phyloP scores from a whole-genome alignment of 2,329 filamentous ascomycete genomes.

The Talaromyces sp. region DNA sequence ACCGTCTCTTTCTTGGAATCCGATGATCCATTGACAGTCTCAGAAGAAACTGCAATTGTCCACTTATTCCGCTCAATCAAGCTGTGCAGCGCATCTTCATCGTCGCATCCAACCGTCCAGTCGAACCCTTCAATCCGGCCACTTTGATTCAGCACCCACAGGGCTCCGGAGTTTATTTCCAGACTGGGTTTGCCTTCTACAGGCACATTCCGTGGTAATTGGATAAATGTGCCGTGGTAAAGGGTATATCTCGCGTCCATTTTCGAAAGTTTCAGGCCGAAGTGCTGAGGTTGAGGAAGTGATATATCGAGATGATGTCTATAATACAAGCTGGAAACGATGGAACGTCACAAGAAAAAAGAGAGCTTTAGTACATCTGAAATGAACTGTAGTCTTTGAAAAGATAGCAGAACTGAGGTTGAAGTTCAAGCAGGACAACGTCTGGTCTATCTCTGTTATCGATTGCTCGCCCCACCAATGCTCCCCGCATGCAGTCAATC shows the following conservation, averaged over 20 bases:
- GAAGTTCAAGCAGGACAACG: too few relatives aligned
- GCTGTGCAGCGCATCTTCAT: constrained; percentile 13
- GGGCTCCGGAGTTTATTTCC: constrained; percentile 44
- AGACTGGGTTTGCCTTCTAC: constrained; percentile 46
- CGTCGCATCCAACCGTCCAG: constrained; percentile 24
- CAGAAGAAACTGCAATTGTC: constrained; percentile 13
- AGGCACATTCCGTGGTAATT: constrained; percentile 40
- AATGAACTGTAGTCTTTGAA: neutral
- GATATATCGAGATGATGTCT: neutral
- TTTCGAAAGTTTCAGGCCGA: neutral
- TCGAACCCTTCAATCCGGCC: constrained; percentile 30
- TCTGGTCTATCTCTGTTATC: neutral
- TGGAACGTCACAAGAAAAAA: neutral
- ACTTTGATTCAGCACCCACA: constrained; percentile 27
- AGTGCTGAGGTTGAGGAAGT: neutral
- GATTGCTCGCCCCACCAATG: neutral
- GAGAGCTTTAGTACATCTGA: neutral
- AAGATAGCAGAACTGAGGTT: neutral
- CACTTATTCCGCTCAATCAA: constrained; percentile 29
- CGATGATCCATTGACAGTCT: constrained; percentile 13
- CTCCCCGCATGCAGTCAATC: neutral
- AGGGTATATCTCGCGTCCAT: constrained; percentile 30
- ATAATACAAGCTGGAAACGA: neutral
- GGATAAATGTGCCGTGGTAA: constrained; percentile 58
- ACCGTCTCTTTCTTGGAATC: constrained; percentile 16